Evolutionary conservation across 108 stramenopile species (phyloP).

Genomic region (Pseudonitzschia pungens): DNA sequence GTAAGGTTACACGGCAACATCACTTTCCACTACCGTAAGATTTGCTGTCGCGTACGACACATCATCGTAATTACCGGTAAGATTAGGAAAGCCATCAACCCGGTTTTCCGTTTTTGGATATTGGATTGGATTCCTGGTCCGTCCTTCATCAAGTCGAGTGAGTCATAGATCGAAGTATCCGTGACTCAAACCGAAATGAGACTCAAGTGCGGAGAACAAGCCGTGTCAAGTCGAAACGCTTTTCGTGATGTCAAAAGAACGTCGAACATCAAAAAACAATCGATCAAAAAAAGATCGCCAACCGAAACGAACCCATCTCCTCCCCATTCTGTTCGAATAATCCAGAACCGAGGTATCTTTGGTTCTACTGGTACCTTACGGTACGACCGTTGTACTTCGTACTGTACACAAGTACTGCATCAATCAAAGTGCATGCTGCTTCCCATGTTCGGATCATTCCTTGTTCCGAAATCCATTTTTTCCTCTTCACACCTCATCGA

Average conservation of each 20-base stretch:
- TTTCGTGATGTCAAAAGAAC: not conserved
- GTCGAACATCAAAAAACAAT: not conserved
- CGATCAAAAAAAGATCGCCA: not conserved
- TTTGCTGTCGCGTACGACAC: constrained; percentile 1
- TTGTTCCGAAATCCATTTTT: not conserved
- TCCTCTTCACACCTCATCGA: not conserved
- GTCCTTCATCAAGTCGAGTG: not conserved
- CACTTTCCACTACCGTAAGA: not conserved
- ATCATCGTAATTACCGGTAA: not conserved
- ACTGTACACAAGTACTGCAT: no score
- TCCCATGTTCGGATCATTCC: not conserved
- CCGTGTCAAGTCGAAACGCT: not conserved
- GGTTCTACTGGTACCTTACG: no score
- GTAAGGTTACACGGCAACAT: not conserved
- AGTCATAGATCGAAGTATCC: not conserved
- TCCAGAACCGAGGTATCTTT: no score
- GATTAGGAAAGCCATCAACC: not conserved
- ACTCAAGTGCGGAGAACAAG: not conserved
- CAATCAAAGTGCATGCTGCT: no score
- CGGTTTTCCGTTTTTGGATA: no score
- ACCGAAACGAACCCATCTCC: not conserved
- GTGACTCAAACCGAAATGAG: not conserved
- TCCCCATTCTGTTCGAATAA: not conserved
- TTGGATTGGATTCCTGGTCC: not conserved
- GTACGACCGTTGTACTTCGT: no score